Percentiles rank a stretch among this genome's conserved stretches.
Conservation (phyloP, 371 early-diverging fungal genomes). For the Mycotypha africana region DNA sequence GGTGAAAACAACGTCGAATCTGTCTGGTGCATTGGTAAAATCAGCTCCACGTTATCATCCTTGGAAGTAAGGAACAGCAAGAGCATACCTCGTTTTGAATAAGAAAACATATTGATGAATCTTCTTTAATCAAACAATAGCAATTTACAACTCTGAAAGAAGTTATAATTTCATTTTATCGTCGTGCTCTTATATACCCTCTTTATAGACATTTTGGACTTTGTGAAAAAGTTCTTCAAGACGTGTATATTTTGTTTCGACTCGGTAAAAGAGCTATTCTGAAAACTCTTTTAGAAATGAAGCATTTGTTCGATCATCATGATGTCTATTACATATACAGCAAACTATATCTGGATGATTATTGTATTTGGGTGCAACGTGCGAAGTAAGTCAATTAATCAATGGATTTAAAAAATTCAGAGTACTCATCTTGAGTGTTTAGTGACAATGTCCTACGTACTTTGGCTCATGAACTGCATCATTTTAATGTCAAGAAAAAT, state of each 20-base stretch:
- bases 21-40: constrained; percentile 84
- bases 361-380: constrained; percentile 94
- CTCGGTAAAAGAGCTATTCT: constrained; percentile 80
- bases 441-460: constrained; percentile 68
- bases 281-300: constrained; percentile 72
- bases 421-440: not conserved
- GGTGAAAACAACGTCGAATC: constrained; percentile 90
- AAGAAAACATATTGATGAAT: not conserved
- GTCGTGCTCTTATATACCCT: constrained; percentile 84
- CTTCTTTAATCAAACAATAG: constrained; percentile 11
- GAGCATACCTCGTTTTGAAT: no score
- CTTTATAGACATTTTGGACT: constrained; percentile 77
- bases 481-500: constrained; percentile 58
- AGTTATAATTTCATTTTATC: constrained; percentile 54
- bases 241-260: constrained; percentile 77
- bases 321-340: constrained; percentile 83
- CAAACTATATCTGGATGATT: constrained; percentile 89
- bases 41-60: constrained; percentile 75
- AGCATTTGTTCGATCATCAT: constrained; percentile 77
- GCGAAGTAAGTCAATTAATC: constrained; percentile 48
- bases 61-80: no score
- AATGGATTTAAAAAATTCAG: not conserved
- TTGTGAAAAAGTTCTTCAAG: constrained; percentile 64
- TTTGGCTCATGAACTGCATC: constrained; percentile 76
- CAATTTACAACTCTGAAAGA: constrained; percentile 66